Percentiles rank a stretch among this genome's conserved stretches.
These are phyloP conservation scores for Iris macrosiphon DNA, from an alignment of 106 monocot species.

Conservation along the genomic window DNA sequence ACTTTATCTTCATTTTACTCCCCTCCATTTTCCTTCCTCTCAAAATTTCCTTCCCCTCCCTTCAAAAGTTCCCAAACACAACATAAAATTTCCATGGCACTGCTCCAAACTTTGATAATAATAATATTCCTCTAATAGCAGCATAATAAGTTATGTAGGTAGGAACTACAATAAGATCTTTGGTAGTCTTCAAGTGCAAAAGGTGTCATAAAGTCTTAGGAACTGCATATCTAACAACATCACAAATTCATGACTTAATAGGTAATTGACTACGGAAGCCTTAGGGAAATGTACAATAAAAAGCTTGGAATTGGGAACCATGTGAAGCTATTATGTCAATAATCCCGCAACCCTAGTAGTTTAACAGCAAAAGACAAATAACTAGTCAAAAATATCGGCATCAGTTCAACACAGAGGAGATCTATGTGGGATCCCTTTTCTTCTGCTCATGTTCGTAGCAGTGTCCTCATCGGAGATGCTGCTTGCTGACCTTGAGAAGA, in stretches of 20 bases:
- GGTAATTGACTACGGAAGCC: slow-evolving; percentile 1
- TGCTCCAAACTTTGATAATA: too few species aligned
- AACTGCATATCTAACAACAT: slow-evolving; percentile 1
- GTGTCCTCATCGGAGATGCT: slow-evolving; percentile 43
- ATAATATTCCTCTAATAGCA: too few species aligned
- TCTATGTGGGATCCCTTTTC: slow-evolving; percentile 86
- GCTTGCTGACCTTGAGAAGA: slow-evolving; percentile 36
- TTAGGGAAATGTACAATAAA: slow-evolving; percentile 16
- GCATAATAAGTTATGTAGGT: too few species aligned
- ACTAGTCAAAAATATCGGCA: slow-evolving; percentile 6
- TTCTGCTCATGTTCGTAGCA: slow-evolving; percentile 66
- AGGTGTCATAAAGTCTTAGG: neutral
- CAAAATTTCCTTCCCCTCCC: too few species aligned
- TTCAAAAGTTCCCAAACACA: too few species aligned
- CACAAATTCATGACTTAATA: slow-evolving; percentile 1
- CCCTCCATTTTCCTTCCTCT: too few species aligned
- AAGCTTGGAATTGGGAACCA: slow-evolving; percentile 17
- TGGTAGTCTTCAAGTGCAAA: neutral
- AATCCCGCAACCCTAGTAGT: slow-evolving; percentile 6
- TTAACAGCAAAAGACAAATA: slow-evolving; percentile 4
- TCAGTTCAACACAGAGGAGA: slow-evolving; percentile 67
- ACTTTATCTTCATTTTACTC: too few species aligned
- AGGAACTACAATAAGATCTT: too few species aligned
- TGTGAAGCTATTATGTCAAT: slow-evolving; percentile 7
- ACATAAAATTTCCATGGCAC: too few species aligned